These are phyloP conservation scores for Ormosia semicastrata DNA, from an alignment of 306 rosid species.

Conservation along the genomic window DNA sequence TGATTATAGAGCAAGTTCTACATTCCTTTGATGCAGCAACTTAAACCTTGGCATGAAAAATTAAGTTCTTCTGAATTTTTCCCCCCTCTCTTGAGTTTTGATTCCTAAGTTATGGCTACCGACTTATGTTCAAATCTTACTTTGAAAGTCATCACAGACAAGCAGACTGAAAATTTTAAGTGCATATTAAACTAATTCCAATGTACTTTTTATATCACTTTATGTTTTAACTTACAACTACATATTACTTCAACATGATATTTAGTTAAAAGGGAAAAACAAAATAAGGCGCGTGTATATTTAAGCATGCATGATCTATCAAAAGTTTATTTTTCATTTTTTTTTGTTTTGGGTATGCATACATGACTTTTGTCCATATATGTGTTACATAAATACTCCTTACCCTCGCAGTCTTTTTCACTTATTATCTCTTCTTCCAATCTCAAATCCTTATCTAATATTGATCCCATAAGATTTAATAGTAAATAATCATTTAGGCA, in stretches of 20 bases:
- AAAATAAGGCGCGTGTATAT: neutral
- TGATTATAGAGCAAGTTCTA: constrained; percentile 39
- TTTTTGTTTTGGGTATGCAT: neutral
- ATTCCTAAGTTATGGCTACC: constrained; percentile 1
- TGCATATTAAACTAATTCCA: constrained; percentile 3
- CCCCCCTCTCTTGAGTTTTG: neutral
- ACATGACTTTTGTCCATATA: neutral
- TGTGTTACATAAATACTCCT: neutral
- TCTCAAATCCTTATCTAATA: neutral
- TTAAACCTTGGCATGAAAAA: constrained; percentile 10
- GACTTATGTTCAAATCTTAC: neutral
- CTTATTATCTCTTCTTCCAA: neutral
- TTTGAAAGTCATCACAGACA: neutral
- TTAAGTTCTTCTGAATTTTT: constrained; percentile 36
- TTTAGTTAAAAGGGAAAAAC: neutral
- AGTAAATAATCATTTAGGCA: neutral
- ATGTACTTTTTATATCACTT: neutral
- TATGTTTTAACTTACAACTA: neutral
- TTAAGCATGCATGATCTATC: neutral
- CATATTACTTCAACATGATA: neutral
- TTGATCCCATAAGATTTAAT: neutral
- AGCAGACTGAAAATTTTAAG: neutral
- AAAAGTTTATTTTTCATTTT: too few species aligned
- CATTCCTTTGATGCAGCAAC: constrained; percentile 43
- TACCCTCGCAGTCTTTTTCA: too few species aligned